Percentiles rank a stretch among this genome's conserved stretches.
Evolutionary conservation across 2,329 filamentous ascomycete genomes (phyloP).

Genomic region (Onygenales sp.): DNA sequence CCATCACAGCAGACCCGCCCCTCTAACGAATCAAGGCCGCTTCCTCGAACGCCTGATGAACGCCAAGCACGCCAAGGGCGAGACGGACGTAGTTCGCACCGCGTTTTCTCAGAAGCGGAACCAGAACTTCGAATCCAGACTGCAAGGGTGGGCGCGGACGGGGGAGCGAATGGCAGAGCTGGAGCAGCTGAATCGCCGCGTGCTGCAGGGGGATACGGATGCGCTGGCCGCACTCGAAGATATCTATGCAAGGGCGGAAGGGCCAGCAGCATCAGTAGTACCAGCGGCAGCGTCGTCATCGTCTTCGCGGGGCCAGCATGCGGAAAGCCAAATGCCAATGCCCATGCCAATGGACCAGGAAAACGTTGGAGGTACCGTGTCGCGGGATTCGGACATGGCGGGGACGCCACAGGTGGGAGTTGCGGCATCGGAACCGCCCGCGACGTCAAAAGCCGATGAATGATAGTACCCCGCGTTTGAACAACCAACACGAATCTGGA

Average conservation of each 20-base stretch:
- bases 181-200: constrained; percentile 26
- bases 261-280: not conserved
- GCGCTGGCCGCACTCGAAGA: constrained; percentile 28
- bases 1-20: constrained; percentile 1
- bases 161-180: constrained; percentile 29
- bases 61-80: constrained; percentile 54
- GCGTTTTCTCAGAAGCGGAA: constrained; percentile 39
- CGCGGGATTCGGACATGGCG: no score
- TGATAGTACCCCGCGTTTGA: no score
- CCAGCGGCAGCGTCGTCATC: not conserved
- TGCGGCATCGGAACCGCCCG: no score
- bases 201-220: constrained; percentile 26
- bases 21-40: constrained; percentile 34
- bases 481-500: no score
- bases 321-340: no score
- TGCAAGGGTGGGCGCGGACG: constrained; percentile 29
- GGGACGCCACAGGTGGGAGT: no score
- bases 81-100: constrained; percentile 55
- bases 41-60: constrained; percentile 60
- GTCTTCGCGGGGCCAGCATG: no score
- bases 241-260: constrained; percentile 19
- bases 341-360: no score
- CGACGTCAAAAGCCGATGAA: no score
- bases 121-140: constrained; percentile 21
- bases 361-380: no score